Conservation (phyloP, 306 rosid genomes). For the Styphnolobium japonicum region DNA sequence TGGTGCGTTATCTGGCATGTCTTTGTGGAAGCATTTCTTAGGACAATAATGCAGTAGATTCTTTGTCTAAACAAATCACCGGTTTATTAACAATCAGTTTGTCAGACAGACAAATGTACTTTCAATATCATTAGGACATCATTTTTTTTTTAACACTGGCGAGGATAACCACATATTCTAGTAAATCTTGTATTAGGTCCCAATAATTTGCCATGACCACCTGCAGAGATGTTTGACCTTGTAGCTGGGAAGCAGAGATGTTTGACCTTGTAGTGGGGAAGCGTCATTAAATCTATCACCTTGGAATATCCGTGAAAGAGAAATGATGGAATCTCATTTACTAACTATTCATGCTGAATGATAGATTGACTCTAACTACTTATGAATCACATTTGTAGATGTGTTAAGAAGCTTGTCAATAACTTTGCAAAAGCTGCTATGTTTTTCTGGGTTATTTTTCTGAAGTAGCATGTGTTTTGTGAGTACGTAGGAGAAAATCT, state of each 20-base stretch:
- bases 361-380: not conserved
- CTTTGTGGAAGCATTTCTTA: not conserved
- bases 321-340: not conserved
- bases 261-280: not conserved
- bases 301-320: not conserved
- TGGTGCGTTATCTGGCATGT: slow-evolving; percentile 1
- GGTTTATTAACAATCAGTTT: not conserved
- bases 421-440: not conserved
- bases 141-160: not conserved
- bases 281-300: not conserved
- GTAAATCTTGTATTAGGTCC: not conserved
- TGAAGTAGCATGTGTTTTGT: not conserved
- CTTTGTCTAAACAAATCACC: not conserved
- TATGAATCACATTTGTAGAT: not conserved
- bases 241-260: not conserved
- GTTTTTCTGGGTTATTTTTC: not conserved
- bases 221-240: slow-evolving; percentile 19
- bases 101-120: not conserved
- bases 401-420: not conserved
- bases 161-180: not conserved
- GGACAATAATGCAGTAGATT: not conserved
- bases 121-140: not conserved
- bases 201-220: not conserved
- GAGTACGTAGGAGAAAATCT: not conserved
- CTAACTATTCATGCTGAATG: not conserved